Evolutionary conservation across 768 basidiomycete genomes (phyloP).

Genomic region (Galerina sulciceps): DNA sequence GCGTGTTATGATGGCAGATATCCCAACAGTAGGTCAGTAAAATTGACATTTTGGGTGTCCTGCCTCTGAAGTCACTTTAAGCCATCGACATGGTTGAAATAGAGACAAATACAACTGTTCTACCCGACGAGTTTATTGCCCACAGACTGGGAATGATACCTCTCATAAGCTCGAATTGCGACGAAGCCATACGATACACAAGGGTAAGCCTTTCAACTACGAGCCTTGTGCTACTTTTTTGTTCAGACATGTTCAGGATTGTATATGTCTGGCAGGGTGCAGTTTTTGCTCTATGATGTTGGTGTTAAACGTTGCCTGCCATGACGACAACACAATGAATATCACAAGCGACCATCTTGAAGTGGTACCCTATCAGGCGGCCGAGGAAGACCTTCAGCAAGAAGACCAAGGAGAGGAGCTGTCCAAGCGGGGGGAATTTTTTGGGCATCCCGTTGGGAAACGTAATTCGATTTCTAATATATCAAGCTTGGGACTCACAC

Average conservation of each 20-base stretch:
- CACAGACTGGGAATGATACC: slow-evolving; percentile 96
- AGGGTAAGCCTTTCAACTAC: slow-evolving; percentile 46
- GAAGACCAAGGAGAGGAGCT: slow-evolving; percentile 64
- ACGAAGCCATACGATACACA: slow-evolving; percentile 83
- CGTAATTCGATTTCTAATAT: slow-evolving; percentile 45
- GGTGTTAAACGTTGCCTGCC: slow-evolving; percentile 76
- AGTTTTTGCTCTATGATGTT: slow-evolving; percentile 85
- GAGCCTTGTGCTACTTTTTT: slow-evolving; percentile 3
- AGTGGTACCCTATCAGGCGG: slow-evolving; percentile 46
- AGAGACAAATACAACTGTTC: slow-evolving; percentile 85
- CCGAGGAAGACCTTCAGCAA: slow-evolving; percentile 28
- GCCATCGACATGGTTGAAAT: slow-evolving; percentile 98
- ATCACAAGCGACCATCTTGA: slow-evolving; percentile 89
- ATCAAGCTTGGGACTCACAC: slow-evolving; percentile 9
- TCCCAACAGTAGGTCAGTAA: slow-evolving; percentile 89
- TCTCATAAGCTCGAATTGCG: slow-evolving; percentile 83
- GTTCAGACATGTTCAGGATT: slow-evolving; percentile 66
- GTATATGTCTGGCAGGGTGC: slow-evolving; percentile 85
- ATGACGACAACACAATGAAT: slow-evolving; percentile 75
- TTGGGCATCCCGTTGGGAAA: slow-evolving; percentile 88
- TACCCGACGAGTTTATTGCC: slow-evolving; percentile 97
- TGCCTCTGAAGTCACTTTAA: slow-evolving; percentile 31
- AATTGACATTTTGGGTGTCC: not conserved
- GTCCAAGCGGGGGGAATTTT: slow-evolving; percentile 70
- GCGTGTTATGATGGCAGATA: slow-evolving; percentile 94